phyloP scores from a whole-genome alignment of 768 basidiomycete species.

The Macrolepiota albuminosa region DNA sequence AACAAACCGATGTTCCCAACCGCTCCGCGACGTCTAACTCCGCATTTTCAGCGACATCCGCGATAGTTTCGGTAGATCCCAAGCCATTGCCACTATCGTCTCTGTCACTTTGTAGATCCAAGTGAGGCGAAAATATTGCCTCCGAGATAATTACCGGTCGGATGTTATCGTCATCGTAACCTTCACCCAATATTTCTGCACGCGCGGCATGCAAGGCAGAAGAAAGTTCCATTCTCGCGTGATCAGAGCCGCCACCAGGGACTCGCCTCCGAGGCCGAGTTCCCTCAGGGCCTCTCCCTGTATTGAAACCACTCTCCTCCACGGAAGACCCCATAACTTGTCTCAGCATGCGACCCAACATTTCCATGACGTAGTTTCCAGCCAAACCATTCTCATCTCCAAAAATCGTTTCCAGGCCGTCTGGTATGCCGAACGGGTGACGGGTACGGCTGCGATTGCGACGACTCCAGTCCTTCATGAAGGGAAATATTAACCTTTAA shows the following conservation, averaged over 20 bases:
- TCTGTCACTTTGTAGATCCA: slow-evolving; percentile 12
- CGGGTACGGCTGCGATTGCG: not conserved
- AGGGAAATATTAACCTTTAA: not conserved
- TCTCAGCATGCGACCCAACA: slow-evolving; percentile 13
- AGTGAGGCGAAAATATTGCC: slow-evolving; percentile 1
- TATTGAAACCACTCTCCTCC: not conserved
- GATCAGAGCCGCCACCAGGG: not conserved
- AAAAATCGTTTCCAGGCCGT: not conserved
- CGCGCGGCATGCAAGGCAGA: slow-evolving; percentile 11
- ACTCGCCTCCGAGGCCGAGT: not conserved
- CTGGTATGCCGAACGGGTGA: not conserved
- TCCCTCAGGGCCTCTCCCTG: not conserved
- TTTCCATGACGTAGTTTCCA: slow-evolving; percentile 12
- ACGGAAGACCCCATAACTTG: slow-evolving; percentile 10
- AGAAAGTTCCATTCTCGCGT: slow-evolving; percentile 13
- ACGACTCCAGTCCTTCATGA: not conserved
- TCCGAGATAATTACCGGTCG: slow-evolving; percentile 7
- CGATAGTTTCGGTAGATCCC: slow-evolving; percentile 15
- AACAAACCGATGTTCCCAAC: slow-evolving; percentile 27
- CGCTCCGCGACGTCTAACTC: slow-evolving; percentile 24
- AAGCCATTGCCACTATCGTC: slow-evolving; percentile 8
- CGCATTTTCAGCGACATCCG: slow-evolving; percentile 11
- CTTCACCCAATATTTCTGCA: not conserved
- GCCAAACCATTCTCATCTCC: slow-evolving; percentile 1
- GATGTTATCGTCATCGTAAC: not conserved